Evolutionary conservation across 139 green algal genomes (phyloP), one percentile per base, ranked within the genome.

Genomic region (Micromonas pusilla): DNA sequence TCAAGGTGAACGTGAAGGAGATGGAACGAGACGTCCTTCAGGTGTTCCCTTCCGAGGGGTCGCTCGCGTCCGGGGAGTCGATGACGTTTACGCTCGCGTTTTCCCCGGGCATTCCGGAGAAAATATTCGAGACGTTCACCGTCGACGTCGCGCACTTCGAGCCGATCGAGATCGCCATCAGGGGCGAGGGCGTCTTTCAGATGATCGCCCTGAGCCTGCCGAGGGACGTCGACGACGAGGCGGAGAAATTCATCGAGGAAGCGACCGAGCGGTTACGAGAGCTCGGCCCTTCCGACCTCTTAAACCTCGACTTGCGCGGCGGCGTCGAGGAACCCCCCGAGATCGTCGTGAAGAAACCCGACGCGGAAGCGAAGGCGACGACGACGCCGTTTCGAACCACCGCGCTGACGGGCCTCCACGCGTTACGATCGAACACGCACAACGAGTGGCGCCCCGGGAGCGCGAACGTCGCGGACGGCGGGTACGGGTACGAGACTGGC

Each of bases 111-210:
- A 75, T 93, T 0, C 91, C 91, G 52, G 85, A 89, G 6, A 67
- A 75, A 33, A 76, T 95, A n/a, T 45, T 84, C 63, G 89, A 95
- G 86, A 83, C 77, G 2, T 72, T 93, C 36, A 72, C 82, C 33
- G 72, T 95, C 63, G 86, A 92, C 76, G 71, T 95, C 4, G 91
- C 87, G 53, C 89, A 93, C 77, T 95, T 93, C 80, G 89, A 93
- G 76, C 88, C 91, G 25, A 72, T 89, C 31, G 52, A 83, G 19
- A 31, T 95, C 6, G 77, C 80, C 66, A 75, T 95, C 1, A 36
- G 78, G n/a, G 76, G 88, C 20, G 86, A 93, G 66, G 91, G 88
- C 52, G 82, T 89, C 1, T 93, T 91, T 78, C 85, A 87, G 6
- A 74, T 70, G 30, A n/a, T 92, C 21, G 30, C 71, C 0, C 66